A percentile compares a stretch with the other conserved stretches of the same genome.
Conservation (phyloP, 2,329 filamentous ascomycete genomes). For the Sporothrix mexicana region DNA sequence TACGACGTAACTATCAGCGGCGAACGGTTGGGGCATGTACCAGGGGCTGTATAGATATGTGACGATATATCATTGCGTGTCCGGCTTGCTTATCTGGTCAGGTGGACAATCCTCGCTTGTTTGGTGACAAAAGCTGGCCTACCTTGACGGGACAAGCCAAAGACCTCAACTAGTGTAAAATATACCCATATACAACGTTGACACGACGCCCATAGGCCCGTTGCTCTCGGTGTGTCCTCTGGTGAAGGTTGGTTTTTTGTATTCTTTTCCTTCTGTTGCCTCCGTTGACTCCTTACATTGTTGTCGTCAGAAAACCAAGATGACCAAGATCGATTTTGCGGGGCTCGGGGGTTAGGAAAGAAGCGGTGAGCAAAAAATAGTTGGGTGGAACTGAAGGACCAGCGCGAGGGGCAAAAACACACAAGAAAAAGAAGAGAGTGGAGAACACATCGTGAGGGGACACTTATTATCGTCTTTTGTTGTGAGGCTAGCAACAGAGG, state of each 20-base stretch:
- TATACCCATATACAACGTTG: background rate
- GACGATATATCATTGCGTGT: background rate
- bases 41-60: slow-evolving; percentile 7
- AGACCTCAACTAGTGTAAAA: background rate
- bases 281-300: slow-evolving; percentile 14
- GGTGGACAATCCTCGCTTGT: background rate
- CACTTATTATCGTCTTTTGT: slow-evolving; percentile 10
- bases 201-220: background rate
- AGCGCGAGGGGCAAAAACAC: slow-evolving; percentile 11
- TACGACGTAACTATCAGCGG: background rate
- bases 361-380: slow-evolving; percentile 28
- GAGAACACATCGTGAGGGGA: background rate
- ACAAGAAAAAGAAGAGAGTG: background rate
- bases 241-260: background rate
- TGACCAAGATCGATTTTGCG: slow-evolving; percentile 26
- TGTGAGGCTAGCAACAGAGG: slow-evolving; percentile 19
- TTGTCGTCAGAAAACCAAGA: background rate
- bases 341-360: slow-evolving; percentile 19
- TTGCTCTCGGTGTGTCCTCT: slow-evolving; percentile 5
- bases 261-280: background rate
- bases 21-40: background rate
- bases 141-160: background rate
- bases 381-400: background rate
- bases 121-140: slow-evolving; percentile 1
- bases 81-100: background rate